Conservation (phyloP, 257 asterid species). For the Nicotiana noctiflora region DNA sequence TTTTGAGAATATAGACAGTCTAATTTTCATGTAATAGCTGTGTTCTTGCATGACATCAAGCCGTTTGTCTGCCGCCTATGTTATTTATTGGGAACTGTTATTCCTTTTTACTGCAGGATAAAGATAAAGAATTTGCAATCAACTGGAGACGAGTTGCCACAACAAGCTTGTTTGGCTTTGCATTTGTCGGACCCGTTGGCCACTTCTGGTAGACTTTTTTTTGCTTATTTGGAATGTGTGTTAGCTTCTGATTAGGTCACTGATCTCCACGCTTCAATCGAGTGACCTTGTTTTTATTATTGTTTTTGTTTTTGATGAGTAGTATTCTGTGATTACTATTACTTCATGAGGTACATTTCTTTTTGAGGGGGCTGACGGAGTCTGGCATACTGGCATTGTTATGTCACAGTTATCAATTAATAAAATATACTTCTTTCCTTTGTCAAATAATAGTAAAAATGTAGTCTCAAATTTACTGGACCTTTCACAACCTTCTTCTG, state of each 20-base stretch:
- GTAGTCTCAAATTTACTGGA: background rate
- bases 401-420: background rate
- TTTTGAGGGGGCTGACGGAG: background rate
- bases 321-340: background rate
- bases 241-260: background rate
- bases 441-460: background rate
- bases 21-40: background rate
- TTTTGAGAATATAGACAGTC: background rate
- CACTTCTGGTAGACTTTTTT: slow-evolving; percentile 70
- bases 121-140: slow-evolving; percentile 48
- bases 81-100: background rate
- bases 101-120: slow-evolving; percentile 30
- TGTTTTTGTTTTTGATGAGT: background rate
- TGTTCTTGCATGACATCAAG: background rate
- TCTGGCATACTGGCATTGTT: background rate
- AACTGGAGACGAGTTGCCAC: slow-evolving; percentile 87
- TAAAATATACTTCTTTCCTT: background rate
- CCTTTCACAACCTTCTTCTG: background rate
- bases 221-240: background rate
- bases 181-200: slow-evolving; percentile 89
- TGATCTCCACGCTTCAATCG: background rate
- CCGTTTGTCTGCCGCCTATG: background rate
- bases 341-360: background rate
- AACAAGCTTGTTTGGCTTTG: slow-evolving; percentile 78
- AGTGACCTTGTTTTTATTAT: background rate